Conservation (phyloP, 2,329 filamentous ascomycete species). For the Westerdykella aurantiaca region DNA sequence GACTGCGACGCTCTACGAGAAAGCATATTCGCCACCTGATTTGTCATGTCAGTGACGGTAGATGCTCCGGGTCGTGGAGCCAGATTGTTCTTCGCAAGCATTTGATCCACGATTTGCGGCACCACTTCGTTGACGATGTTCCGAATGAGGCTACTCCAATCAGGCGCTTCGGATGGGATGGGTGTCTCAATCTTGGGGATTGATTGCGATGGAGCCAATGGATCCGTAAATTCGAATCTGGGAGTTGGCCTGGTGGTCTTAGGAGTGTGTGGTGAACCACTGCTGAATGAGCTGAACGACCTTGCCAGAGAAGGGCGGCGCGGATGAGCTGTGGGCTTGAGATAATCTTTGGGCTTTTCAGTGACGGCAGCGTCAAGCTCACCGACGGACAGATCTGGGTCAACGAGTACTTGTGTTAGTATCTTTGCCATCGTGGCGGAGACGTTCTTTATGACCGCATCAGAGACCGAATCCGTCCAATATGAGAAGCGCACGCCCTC, state of each 20-base stretch:
- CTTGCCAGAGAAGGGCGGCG: neutral
- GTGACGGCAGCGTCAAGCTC: slow-evolving; percentile 19
- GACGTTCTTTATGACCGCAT: slow-evolving; percentile 23
- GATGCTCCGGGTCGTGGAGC: slow-evolving; percentile 12
- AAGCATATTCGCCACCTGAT: slow-evolving; percentile 27
- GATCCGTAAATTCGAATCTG: slow-evolving; percentile 13
- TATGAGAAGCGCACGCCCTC: slow-evolving; percentile 27
- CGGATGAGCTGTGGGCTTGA: slow-evolving; percentile 1
- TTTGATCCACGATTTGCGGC: slow-evolving; percentile 28
- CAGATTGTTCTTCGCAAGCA: slow-evolving; percentile 24
- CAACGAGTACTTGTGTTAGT: slow-evolving; percentile 15
- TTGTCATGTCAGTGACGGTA: slow-evolving; percentile 25
- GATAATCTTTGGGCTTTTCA: slow-evolving; percentile 8
- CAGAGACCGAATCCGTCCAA: slow-evolving; percentile 28
- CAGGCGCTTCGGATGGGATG: slow-evolving; percentile 10
- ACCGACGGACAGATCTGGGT: slow-evolving; percentile 21
- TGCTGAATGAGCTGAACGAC: neutral
- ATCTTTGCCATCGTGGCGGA: slow-evolving; percentile 23
- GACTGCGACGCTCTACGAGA: slow-evolving; percentile 21
- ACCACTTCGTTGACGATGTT: slow-evolving; percentile 32
- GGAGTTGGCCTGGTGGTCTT: slow-evolving; percentile 12
- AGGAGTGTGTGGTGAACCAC: neutral
- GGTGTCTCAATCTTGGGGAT: slow-evolving; percentile 5
- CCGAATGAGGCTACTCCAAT: slow-evolving; percentile 26
- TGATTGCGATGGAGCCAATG: slow-evolving; percentile 3